Evolutionary conservation across 2,329 filamentous ascomycete genomes (phyloP), one percentile per base, ranked within the genome.

Genomic region (Blumeria hordei): DNA sequence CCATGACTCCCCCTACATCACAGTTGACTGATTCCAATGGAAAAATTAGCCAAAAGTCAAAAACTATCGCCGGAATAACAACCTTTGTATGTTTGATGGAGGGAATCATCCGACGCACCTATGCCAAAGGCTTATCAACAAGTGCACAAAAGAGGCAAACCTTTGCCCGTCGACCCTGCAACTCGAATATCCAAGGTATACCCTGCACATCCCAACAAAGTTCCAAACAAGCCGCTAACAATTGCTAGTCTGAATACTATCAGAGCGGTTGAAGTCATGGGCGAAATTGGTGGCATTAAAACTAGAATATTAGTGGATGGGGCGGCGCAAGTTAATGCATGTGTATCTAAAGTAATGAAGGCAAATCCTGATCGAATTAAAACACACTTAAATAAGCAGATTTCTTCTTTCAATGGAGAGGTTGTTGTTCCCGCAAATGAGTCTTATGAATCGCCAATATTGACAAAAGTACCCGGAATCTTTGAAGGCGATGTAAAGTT

Each of bases 31-130:
- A 28, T 28, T 28, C 21, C 21, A 28, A 28, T 28, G 21, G 21
- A 28, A 28, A 28, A 41, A 41, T n/a, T 41, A 11, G 37, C 10
- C 28, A 28, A 28, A 41, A 32, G 18, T 53, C n/a, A 36, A 37
- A 18, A 33, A 18, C n/a, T 51, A 34, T 51, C 2, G n/a, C 47
- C 28, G 21, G 16, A n/a, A 35, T 14, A 33, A 44, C 8, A 54
- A 54, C n/a, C 21, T 54, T 18, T 43, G 52, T 34, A 43, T 54
- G 12, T 54, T n/a, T 18, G 52, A 44, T n/a, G 12, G 52, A 28
- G 36, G 52, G 14, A 36, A 43, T 34, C 18, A 54, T n/a, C 52
- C 18, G 16, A 54, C 21, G 16, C 18, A 54, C 21, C 36, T 43
- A 14, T 54, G 52, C 37, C 18, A 12, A 28, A 32, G 34, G 12